Conservation (phyloP, 192 early-diverging fungal species). For the Entomortierella chlamydospora region DNA sequence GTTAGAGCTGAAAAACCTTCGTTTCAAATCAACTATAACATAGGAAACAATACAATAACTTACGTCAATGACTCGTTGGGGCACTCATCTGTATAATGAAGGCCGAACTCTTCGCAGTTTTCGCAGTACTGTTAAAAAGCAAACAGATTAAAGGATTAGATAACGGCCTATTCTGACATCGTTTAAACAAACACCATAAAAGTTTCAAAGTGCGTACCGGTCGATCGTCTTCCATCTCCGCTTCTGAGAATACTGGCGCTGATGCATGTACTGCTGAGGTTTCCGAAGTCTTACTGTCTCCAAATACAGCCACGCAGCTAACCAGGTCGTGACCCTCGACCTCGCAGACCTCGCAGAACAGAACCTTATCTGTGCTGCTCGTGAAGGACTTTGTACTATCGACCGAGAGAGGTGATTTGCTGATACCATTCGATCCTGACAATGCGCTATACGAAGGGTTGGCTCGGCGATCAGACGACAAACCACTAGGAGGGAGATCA, state of each 20-base stretch:
- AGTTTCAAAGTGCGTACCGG: slow-evolving; percentile 49
- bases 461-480: slow-evolving; percentile 12
- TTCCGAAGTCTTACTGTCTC: slow-evolving; percentile 10
- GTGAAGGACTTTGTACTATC: slow-evolving; percentile 10
- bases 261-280: neutral
- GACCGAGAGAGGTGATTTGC: slow-evolving; percentile 6
- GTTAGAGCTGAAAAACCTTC: neutral
- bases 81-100: slow-evolving; percentile 78
- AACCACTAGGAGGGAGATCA: slow-evolving; percentile 18
- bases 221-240: slow-evolving; percentile 44
- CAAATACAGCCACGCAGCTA: slow-evolving; percentile 66
- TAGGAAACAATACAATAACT: neutral
- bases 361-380: slow-evolving; percentile 43
- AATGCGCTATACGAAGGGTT: neutral
- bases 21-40: neutral
- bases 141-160: slow-evolving; percentile 1
- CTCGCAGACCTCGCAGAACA: slow-evolving; percentile 80
- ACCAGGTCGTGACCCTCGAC: slow-evolving; percentile 70
- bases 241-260: slow-evolving; percentile 4
- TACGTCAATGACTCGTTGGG: slow-evolving; percentile 64
- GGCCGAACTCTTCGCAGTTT: slow-evolving; percentile 78
- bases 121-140: slow-evolving; percentile 70
- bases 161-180: neutral
- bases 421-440: neutral
- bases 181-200: neutral